Conservation (phyloP, 202 grass and related monocot species). For the Schoenoplectus triqueter region DNA sequence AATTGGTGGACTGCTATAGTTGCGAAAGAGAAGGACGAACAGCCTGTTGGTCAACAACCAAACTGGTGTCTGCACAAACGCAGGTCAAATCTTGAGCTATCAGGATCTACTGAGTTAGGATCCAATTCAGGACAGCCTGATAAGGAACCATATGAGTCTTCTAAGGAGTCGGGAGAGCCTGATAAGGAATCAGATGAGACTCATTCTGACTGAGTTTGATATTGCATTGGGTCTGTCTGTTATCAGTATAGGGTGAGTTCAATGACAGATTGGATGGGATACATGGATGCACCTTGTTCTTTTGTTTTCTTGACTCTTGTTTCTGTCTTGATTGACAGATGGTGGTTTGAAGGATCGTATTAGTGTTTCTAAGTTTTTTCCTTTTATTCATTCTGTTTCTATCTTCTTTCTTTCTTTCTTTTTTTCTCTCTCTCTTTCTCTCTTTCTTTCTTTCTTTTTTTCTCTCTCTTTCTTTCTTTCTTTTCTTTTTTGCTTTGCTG, state of each 20-base stretch:
- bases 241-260: background rate
- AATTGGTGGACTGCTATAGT: conserved; percentile 13
- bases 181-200: background rate
- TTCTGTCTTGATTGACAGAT: background rate
- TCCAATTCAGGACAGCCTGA: background rate
- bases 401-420: background rate
- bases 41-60: background rate
- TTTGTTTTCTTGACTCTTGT: conserved; percentile 5
- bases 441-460: background rate
- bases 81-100: background rate
- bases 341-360: background rate
- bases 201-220: background rate
- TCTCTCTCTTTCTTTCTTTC: background rate
- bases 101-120: background rate
- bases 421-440: too few species aligned
- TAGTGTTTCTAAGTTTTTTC: conserved; percentile 1
- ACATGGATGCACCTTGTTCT: background rate
- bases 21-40: background rate
- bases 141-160: background rate
- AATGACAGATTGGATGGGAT: background rate
- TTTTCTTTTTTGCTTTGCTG: background rate
- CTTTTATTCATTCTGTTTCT: background rate
- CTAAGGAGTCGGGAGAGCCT: background rate
- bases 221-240: background rate
- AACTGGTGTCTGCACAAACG: background rate